phyloP scores from a whole-genome alignment of 2,329 filamentous ascomycete genomes.

The Colletotrichum chlorophyti region DNA sequence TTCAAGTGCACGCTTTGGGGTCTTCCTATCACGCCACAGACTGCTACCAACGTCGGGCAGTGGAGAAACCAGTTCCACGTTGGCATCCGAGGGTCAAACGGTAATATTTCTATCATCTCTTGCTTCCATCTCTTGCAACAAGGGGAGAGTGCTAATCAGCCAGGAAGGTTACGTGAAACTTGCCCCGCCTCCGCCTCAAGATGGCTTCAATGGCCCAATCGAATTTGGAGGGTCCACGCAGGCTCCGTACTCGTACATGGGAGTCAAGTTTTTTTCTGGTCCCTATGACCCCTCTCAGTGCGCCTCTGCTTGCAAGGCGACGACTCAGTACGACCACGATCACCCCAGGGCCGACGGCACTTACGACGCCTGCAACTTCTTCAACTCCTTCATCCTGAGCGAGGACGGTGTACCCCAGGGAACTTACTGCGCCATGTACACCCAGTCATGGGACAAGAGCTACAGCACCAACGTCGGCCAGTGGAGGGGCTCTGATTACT shows the following conservation, averaged over 20 bases:
- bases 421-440: slow-evolving; percentile 21
- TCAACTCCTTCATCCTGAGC: slow-evolving; percentile 20
- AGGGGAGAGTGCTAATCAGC: not conserved
- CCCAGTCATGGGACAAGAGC: slow-evolving; percentile 6
- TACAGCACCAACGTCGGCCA: slow-evolving; percentile 25
- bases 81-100: slow-evolving; percentile 25
- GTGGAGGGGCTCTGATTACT: slow-evolving; percentile 11
- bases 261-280: slow-evolving; percentile 4
- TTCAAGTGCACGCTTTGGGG: slow-evolving; percentile 20
- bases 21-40: not conserved
- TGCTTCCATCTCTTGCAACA: too few species aligned
- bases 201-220: not conserved
- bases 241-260: slow-evolving; percentile 9
- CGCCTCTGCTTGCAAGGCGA: slow-evolving; percentile 8
- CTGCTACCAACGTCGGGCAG: slow-evolving; percentile 22
- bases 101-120: not conserved
- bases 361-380: slow-evolving; percentile 25
- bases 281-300: slow-evolving; percentile 9
- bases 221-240: slow-evolving; percentile 6
- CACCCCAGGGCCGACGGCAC: slow-evolving; percentile 14
- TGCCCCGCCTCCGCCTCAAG: not conserved
- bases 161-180: slow-evolving; percentile 1
- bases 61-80: slow-evolving; percentile 27
- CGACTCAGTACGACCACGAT: slow-evolving; percentile 5
- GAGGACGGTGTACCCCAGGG: slow-evolving; percentile 1